Evolutionary conservation across 1,284 basidiomycete species (phyloP).

Genomic region (Ustilago loliicola): DNA sequence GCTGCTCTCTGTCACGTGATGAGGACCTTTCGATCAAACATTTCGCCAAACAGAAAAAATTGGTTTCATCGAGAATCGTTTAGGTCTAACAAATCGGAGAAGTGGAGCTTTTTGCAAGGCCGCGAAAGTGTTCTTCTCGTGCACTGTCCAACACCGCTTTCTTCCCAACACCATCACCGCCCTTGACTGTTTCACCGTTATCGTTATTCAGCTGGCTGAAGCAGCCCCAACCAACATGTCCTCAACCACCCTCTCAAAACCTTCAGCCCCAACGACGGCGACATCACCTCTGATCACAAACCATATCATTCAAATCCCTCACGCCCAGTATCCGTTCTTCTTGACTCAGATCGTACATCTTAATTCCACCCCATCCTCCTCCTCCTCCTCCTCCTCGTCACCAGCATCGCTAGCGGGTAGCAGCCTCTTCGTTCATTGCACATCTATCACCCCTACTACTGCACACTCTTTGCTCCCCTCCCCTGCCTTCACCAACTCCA

Average conservation of each 20-base stretch:
- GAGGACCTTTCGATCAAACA: background rate
- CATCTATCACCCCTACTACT: slow-evolving; percentile 13
- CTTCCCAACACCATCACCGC: slow-evolving; percentile 6
- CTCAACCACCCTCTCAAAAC: background rate
- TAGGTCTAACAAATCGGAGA: slow-evolving; percentile 9
- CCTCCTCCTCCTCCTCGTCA: no score
- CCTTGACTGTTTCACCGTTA: no score
- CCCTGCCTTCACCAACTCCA: background rate
- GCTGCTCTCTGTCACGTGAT: slow-evolving; percentile 22
- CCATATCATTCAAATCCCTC: slow-evolving; percentile 37
- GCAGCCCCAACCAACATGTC: background rate
- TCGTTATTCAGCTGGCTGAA: background rate
- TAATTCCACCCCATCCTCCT: background rate
- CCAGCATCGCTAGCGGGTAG: no score
- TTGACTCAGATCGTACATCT: slow-evolving; percentile 35
- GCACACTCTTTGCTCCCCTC: slow-evolving; percentile 12
- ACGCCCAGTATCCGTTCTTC: slow-evolving; percentile 20
- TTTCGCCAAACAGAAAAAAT: background rate
- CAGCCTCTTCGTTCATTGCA: slow-evolving; percentile 37
- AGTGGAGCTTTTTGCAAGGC: slow-evolving; percentile 1
- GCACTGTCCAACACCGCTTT: slow-evolving; percentile 12
- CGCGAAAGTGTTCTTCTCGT: slow-evolving; percentile 13
- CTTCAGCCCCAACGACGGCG: background rate
- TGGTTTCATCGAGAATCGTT: background rate
- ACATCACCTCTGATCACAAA: slow-evolving; percentile 25